Base-by-base conservation (phyloP, 2,329 filamentous ascomycete genomes). In the Cytospora piceae region DNA sequence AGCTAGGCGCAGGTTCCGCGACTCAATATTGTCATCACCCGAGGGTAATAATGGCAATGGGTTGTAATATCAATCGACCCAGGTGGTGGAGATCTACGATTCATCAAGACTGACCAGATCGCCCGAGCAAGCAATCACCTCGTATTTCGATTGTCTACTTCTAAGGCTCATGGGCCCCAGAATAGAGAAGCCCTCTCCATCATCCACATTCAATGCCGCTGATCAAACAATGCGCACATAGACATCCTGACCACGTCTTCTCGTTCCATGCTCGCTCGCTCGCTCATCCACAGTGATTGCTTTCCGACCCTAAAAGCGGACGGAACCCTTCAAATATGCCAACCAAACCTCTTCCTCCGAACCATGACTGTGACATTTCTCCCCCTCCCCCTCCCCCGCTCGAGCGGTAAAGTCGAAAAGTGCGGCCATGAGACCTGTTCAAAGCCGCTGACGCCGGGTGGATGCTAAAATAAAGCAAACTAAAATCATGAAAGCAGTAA, bases 391-490 rank as follows among this genome's bases (percentile, higher is more conserved):
- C 2, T 37, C 12, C 46, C n/a, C 46, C 46, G 46, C n/a, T 49
- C 46, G 46, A 24, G n/a, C 46, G 46, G 46, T 49, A 24, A 49
- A 49, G 20, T 12, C 22, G n/a, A 24, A 49, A 22, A 14, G 17
- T 12, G 29, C 27, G 55, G 42, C 53, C 39, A 29, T 22, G n/a
- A 37, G 39, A 31, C 22, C 46, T 22, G 29, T 63, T 63, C 29
- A 54, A 63, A 63, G 53, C 53, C 61, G 61, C 39, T 52, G 49
- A 63, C 61, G 61, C 61, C 61, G 29, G 61, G 53, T n/a, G 37
- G 29, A 57, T 63, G 61, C 53, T 49, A 49, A 52, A 56, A 54
- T 39, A 42, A 42, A 39, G 20, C 20, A 1, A 42, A 42, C 15
- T 20, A 42, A 42, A 63, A 49, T 46, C 22, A 57, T 52, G 53